Percentiles rank a stretch among this genome's conserved stretches.
These are phyloP conservation scores for Alloascoidea hylecoeti DNA, from an alignment of 805 yeast genomes.

Conservation along the genomic window DNA sequence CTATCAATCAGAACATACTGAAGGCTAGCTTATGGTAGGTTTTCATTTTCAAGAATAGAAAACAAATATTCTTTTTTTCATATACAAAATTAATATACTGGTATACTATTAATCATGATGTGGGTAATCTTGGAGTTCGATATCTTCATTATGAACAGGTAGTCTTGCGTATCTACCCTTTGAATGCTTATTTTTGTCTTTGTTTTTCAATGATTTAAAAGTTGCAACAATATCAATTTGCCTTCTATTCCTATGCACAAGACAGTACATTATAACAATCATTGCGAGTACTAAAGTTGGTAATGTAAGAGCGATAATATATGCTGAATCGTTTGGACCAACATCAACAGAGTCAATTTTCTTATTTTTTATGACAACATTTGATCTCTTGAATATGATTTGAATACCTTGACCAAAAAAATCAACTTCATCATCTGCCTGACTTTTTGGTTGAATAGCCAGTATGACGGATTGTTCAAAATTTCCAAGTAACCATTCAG, in stretches of 20 bases:
- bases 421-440: constrained; percentile 53
- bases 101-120: neutral
- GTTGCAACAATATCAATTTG: neutral
- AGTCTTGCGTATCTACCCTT: no score
- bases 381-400: constrained; percentile 15
- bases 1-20: no score
- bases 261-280: neutral
- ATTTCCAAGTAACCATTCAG: constrained; percentile 48
- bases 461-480: constrained; percentile 42
- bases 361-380: neutral
- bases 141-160: neutral
- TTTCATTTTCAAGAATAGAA: no score
- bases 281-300: neutral
- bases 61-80: no score
- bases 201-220: neutral
- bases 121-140: neutral
- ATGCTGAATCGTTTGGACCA: neutral
- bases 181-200: neutral
- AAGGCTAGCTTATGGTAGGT: no score
- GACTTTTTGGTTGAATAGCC: constrained; percentile 59
- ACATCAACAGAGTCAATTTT: neutral
- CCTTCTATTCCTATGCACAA: neutral
- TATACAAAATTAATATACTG: no score
- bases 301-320: neutral
- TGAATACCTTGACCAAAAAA: constrained; percentile 35